Evolutionary conservation across 257 asterid genomes (phyloP), one percentile per base, ranked within the genome.

Genomic region (Mentha longifolia): DNA sequence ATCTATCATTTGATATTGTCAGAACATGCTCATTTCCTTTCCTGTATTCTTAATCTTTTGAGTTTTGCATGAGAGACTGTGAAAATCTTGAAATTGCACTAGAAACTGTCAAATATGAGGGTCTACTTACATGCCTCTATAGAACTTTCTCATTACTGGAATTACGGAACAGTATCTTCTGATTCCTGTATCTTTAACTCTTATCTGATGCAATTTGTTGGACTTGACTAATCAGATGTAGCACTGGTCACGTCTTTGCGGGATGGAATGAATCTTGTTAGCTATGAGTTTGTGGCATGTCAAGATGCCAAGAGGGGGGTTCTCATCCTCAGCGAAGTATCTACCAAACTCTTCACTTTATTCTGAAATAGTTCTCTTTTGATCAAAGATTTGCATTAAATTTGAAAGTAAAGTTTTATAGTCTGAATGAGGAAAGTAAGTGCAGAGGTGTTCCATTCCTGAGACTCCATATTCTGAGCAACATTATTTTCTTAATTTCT

Each of bases 191-290:
- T 57, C 68, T 56, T 31, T 20, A 65, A 59, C 61, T 46, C 9
- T 61, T 47, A 58, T 68, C 61, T 75, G 65, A 57, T 66, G 65
- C 63, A 45, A 66, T 75, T 28, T 59, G 58, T 19, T 76, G 25
- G 68, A 78, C 76, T 71, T 75, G 64, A 63, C 65, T 83, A 66
- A 57, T 77, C 95, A 94, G 99, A 94, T 79, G 85, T 94, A 73
- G 97, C 99, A 63, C 95, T 94, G 67, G 97, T 94, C 75, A 94
- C 98, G 19, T 94, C 99, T 64, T 78, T 94, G 88, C 81, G 98
- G 72, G 99, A 94, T 77, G 99, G 99, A 71, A 94, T 94, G 99
- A 94, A 94, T 78, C 99, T 94, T 3, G 99, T 94, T 72, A 94
- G 99, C 87, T 92, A 94, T 81, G 99, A 94, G 89, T 94, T 88